These are phyloP conservation scores for Ensete ventricosum DNA, from an alignment of 176 grass and related monocot genomes.

Conservation along the genomic window DNA sequence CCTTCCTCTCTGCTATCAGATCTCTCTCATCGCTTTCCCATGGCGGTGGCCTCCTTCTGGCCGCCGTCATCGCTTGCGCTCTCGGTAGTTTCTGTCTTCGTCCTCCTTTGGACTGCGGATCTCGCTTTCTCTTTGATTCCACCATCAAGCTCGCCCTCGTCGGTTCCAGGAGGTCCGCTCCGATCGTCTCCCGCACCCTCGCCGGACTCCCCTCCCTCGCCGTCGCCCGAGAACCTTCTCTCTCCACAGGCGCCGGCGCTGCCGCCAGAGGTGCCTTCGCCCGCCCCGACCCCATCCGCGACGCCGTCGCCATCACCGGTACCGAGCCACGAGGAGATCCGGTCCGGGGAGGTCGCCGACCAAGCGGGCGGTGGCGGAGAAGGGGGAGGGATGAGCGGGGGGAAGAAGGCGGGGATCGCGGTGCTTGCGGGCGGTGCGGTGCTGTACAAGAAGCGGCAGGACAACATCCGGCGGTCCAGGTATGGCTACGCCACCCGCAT, in stretches of 20 bases:
- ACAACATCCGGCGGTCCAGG: conserved; percentile 69
- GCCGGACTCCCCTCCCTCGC: neutral
- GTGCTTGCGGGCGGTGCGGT: conserved; percentile 33
- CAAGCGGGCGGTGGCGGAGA: neutral
- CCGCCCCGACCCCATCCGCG: neutral
- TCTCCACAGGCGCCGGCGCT: neutral
- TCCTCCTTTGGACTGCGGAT: conserved; percentile 15
- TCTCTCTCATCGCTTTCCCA: neutral
- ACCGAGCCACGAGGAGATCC: conserved; percentile 12
- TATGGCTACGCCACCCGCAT: conserved; percentile 63
- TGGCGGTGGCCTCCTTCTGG: neutral
- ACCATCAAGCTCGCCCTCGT: neutral
- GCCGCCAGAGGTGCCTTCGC: neutral
- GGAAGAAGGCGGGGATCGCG: conserved; percentile 50
- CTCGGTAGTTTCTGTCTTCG: conserved; percentile 4
- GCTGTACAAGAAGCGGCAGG: conserved; percentile 57
- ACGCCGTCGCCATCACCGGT: conserved; percentile 26
- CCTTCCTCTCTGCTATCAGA: neutral
- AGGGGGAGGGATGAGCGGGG: conserved; percentile 26
- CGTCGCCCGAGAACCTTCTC: neutral
- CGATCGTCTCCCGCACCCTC: neutral
- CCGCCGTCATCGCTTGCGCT: neutral
- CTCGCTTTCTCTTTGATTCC: conserved; percentile 10
- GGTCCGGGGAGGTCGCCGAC: neutral
- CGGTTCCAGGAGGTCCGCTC: neutral